These are phyloP conservation scores for Metahyphopichia silvanorum DNA, from an alignment of 805 yeast genomes.

Conservation along the genomic window DNA sequence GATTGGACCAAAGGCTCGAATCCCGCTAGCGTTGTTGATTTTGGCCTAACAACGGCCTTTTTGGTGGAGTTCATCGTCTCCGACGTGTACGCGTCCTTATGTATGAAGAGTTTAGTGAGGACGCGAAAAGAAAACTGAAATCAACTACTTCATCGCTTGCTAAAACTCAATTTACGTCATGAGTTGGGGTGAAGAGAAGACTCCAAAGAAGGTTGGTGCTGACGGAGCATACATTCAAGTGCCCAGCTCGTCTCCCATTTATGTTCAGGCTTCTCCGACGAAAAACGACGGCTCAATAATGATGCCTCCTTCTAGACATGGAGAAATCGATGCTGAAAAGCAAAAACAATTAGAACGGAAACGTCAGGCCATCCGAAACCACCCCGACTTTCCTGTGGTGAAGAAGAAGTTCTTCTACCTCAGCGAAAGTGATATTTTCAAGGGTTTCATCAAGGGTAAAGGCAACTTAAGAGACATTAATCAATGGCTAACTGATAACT, in stretches of 20 bases:
- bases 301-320: conserved; percentile 9
- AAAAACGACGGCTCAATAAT: conserved; percentile 3
- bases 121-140: no score
- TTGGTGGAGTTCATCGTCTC: no score
- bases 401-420: conserved; percentile 34
- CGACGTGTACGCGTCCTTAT: no score
- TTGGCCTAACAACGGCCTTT: no score
- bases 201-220: not conserved
- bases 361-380: conserved; percentile 34
- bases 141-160: no score
- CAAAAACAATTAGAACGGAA: conserved; percentile 29
- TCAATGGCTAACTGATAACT: conserved; percentile 36
- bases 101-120: no score
- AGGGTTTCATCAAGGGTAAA: conserved; percentile 40
- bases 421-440: conserved; percentile 38
- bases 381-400: conserved; percentile 37
- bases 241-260: conserved; percentile 39
- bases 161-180: not conserved
- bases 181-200: conserved; percentile 1
- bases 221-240: conserved; percentile 34
- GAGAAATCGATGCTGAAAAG: conserved; percentile 15
- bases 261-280: conserved; percentile 24
- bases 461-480: conserved; percentile 40
- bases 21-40: not conserved
- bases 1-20: no score